These are phyloP conservation scores for Pterula multifida DNA, from an alignment of 1,284 basidiomycete species.

Conservation along the genomic window DNA sequence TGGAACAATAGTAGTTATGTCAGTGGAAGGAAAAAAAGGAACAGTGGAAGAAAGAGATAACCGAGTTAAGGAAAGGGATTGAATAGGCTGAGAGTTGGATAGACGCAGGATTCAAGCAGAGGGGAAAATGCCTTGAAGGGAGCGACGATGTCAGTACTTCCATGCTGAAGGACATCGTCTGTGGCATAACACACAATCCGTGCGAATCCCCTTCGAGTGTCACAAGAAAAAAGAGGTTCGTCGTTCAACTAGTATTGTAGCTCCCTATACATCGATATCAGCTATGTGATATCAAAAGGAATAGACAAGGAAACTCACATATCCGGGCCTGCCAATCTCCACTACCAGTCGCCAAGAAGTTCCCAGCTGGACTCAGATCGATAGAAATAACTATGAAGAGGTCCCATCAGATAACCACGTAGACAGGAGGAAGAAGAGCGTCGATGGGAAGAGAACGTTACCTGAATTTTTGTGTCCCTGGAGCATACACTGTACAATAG, in stretches of 20 bases:
- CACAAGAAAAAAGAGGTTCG: no score
- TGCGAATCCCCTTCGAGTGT: no score
- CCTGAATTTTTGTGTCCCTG: conserved; percentile 86
- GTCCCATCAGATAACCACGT: conserved; percentile 9
- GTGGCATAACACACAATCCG: no score
- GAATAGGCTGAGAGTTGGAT: no score
- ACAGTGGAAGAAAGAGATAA: no score
- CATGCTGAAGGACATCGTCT: no score
- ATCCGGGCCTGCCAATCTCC: conserved; percentile 79
- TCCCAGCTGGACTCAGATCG: conserved; percentile 65
- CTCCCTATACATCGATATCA: neutral
- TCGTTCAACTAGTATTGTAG: neutral
- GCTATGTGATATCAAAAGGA: neutral
- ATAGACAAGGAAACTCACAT: conserved; percentile 33
- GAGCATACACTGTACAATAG: conserved; percentile 71
- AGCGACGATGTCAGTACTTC: no score
- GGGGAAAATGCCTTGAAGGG: no score
- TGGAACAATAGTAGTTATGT: no score
- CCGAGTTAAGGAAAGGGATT: no score
- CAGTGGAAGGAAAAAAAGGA: no score
- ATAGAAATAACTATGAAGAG: conserved; percentile 63
- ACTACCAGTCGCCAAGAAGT: conserved; percentile 74
- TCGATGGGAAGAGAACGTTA: conserved; percentile 18
- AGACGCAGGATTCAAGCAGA: no score
- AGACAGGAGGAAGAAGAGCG: conserved; percentile 3